Base-by-base conservation (phyloP, 441 rosid species). In the Erodium trifolium region DNA sequence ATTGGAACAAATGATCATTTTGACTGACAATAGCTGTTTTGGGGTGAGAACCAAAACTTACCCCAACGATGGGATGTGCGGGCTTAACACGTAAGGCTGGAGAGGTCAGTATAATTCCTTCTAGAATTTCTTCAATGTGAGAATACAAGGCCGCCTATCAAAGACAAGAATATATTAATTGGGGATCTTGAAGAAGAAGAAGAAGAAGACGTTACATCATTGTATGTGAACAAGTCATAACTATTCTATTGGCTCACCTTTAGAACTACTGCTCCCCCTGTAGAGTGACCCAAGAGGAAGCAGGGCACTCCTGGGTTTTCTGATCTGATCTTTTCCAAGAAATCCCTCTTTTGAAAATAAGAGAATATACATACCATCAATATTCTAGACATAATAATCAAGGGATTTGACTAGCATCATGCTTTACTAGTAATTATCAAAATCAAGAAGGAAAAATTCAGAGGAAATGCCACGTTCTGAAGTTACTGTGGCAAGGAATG, bases 11-110 rank as follows among this genome's bases (percentile, higher is more conserved):
- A 41, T 0, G 9, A 41, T 41, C 47, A 41, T 9, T 41, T 34
- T 34, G 37, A 34, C 37, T 4, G 37, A 34, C 4, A 34, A 34
- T 34, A 34, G 37, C 9, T 6, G 47, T 41, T 41, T 41, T 41
- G 10, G 47, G 10, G 47, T 41, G 11, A 41, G 3, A 41, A 41
- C 47, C 47, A 41, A 14, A 34, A n/a, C 85, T 77, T 75, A 91
- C 98, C 81, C 89, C 90, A 8, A 91, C 97, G 72, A 93, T 89
- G 10, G 98, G 98, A 80, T 93, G 97, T 18, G 94, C 94, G 1
- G 97, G 97, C 84, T 84, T 89, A 73, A 89, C 98, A 68, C 88
- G 93, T 72, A 93, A 86, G 73, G 98, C 97, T 70, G 98, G 98
- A 4, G 97, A 91, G 39, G 97, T 89, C 59, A 93, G 78, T 63